Percentiles rank a stretch among this genome's conserved stretches.
phyloP scores from a whole-genome alignment of 345 rosid genomes.

The Aquilaria sinensis region DNA sequence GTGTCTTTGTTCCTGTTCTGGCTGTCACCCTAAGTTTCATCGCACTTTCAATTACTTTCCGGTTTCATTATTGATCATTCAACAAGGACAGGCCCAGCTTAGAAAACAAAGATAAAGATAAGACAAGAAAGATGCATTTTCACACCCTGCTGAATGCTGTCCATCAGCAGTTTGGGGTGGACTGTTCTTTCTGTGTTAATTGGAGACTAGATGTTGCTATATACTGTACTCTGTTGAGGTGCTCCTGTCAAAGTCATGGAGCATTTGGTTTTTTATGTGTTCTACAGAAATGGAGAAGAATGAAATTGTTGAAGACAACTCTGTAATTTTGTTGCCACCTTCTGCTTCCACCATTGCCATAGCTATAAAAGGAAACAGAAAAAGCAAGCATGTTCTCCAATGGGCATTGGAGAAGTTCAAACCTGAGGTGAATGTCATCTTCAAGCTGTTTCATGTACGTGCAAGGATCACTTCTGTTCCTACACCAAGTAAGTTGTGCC shows the following conservation, averaged over 20 bases:
- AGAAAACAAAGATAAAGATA: too few species aligned
- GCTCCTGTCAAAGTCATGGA: slow-evolving; percentile 2
- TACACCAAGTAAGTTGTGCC: slow-evolving; percentile 66
- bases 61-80: neutral
- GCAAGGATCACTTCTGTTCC: slow-evolving; percentile 56
- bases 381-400: slow-evolving; percentile 41
- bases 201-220: neutral
- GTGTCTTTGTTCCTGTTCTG: neutral
- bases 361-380: slow-evolving; percentile 64
- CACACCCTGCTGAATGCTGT: too few species aligned
- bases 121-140: too few species aligned
- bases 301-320: slow-evolving; percentile 24
- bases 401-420: slow-evolving; percentile 57
- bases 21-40: neutral
- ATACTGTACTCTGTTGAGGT: neutral
- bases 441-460: slow-evolving; percentile 68
- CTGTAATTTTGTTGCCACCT: slow-evolving; percentile 24
- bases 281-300: slow-evolving; percentile 28
- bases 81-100: neutral
- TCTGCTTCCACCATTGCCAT: slow-evolving; percentile 40
- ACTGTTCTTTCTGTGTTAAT: neutral
- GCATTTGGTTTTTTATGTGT: neutral
- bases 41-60: neutral
- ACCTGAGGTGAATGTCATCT: slow-evolving; percentile 40
- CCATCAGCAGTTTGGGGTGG: neutral